Conservation (phyloP, 345 rosid species). For the Hibiscus mutabilis region DNA sequence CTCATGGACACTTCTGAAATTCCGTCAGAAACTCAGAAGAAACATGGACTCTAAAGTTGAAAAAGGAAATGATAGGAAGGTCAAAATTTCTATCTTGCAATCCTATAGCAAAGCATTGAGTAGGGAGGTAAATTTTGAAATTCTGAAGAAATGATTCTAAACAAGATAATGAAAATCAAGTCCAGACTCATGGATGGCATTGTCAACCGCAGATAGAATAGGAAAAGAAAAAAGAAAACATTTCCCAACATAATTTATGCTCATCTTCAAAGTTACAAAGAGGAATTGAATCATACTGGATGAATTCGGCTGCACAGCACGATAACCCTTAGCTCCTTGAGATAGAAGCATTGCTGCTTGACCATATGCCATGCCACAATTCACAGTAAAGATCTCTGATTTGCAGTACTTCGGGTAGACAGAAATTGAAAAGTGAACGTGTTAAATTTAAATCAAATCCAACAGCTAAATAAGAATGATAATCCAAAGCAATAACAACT, state of each 20-base stretch:
- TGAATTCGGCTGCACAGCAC: slow-evolving; percentile 70
- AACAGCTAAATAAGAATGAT: background rate
- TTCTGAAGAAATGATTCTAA: background rate
- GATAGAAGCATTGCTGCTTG: slow-evolving; percentile 95
- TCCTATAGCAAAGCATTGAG: background rate
- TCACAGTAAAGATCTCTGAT: slow-evolving; percentile 65
- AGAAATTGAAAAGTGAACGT: slow-evolving; percentile 14
- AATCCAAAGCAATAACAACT: background rate
- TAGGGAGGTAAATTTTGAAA: background rate
- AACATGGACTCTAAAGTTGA: background rate
- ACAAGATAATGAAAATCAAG: background rate
- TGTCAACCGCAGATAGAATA: background rate
- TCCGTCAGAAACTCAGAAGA: too few species aligned
- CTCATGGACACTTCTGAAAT: too few species aligned
- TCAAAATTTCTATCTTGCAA: background rate
- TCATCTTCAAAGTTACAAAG: slow-evolving; percentile 2
- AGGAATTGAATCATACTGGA: slow-evolving; percentile 45
- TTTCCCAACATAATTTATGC: slow-evolving; percentile 5
- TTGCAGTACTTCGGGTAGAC: slow-evolving; percentile 47
- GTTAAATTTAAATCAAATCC: slow-evolving; percentile 6
- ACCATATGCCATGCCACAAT: slow-evolving; percentile 83
- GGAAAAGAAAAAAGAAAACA: background rate
- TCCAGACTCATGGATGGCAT: background rate
- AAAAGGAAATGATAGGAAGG: background rate
- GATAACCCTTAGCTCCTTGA: slow-evolving; percentile 70